Base-by-base conservation (phyloP, 2,329 filamentous ascomycete species). In the Cercospora sp. region DNA sequence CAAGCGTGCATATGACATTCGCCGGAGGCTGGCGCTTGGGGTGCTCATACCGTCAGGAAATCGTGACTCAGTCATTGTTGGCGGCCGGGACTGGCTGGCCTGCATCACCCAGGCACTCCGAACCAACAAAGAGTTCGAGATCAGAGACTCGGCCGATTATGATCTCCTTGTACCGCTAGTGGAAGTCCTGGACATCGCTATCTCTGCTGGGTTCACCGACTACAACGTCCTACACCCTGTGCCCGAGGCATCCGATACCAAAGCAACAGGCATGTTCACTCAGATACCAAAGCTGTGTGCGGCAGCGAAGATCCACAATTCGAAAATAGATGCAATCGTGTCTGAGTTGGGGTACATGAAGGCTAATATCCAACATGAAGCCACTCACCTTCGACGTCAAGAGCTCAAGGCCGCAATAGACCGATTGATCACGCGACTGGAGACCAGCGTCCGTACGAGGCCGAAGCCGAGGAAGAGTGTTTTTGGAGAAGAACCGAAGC, bases 331-430 rank as follows among this genome's bases (percentile, higher is more conserved):
- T 78, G 81, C 80, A 23, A 83, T 97, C 4, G 84, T 87, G 1
- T 79, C 80, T 18, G 83, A 82, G 36, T 82, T 96, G 62, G 87
- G 89, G 61, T 69, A 63, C 53, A 69, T 77, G 39, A 68, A 70
- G 23, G 66, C 66, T 23, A 71, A 64, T 36, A 70, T 72, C 65
- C 66, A 67, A 23, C 65, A 70, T 60, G 86, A 89, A 1, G 92
- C 91, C 48, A 90, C 92, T 55, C 88, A 91, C 73, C 83, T 95
- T 67, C 85, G 86, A 16, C 86, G 91, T 31, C 90, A 91, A 31
- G 89, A 96, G 75, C 88, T 91, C 12, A 97, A 96, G 79, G 88
- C 89, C 64, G 84, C 86, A 10, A 83, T 96, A 45, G 91, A 96
- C 74, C 85, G 89, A 66, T 81, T 97, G n/a, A 86, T 89, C 67